Conservation (phyloP, 2,329 filamentous ascomycete species). For the Fusarium sp. region DNA sequence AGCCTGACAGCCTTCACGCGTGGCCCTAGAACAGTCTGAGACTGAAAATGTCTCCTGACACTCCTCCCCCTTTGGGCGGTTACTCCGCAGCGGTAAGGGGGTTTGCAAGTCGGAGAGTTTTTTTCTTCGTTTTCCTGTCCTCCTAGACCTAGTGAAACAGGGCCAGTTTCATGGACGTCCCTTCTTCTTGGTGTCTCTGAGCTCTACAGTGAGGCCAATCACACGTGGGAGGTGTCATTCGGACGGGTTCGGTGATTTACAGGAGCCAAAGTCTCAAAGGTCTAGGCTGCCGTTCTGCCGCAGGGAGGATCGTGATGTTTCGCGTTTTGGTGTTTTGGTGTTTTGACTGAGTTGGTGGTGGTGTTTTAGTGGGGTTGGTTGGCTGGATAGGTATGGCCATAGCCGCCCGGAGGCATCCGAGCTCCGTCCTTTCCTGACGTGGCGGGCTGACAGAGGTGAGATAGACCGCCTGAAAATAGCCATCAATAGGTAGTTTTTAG, state of each 20-base stretch:
- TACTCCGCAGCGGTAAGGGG: slow-evolving; percentile 21
- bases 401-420: slow-evolving; percentile 41
- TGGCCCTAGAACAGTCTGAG: slow-evolving; percentile 19
- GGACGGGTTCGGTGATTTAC: slow-evolving; percentile 15
- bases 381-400: slow-evolving; percentile 4
- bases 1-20: slow-evolving; percentile 14
- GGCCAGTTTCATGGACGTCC: slow-evolving; percentile 36
- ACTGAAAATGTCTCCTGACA: slow-evolving; percentile 28
- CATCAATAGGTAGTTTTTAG: slow-evolving; percentile 20
- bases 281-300: slow-evolving; percentile 8
- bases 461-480: slow-evolving; percentile 16
- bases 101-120: slow-evolving; percentile 13
- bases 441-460: slow-evolving; percentile 24
- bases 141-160: slow-evolving; percentile 38
- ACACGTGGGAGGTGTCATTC: slow-evolving; percentile 11
- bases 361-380: slow-evolving; percentile 19
- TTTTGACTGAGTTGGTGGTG: slow-evolving; percentile 25
- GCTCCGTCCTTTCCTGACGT: slow-evolving; percentile 26
- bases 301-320: slow-evolving; percentile 34
- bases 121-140: slow-evolving; percentile 18
- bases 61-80: slow-evolving; percentile 27
- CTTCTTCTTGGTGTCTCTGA: slow-evolving; percentile 13
- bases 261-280: slow-evolving; percentile 9
- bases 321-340: slow-evolving; percentile 37
- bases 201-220: slow-evolving; percentile 22